Percentiles rank a stretch among this genome's conserved stretches.
Conservation (phyloP, 371 early-diverging fungal species). For the Mucor circinelloides region DNA sequence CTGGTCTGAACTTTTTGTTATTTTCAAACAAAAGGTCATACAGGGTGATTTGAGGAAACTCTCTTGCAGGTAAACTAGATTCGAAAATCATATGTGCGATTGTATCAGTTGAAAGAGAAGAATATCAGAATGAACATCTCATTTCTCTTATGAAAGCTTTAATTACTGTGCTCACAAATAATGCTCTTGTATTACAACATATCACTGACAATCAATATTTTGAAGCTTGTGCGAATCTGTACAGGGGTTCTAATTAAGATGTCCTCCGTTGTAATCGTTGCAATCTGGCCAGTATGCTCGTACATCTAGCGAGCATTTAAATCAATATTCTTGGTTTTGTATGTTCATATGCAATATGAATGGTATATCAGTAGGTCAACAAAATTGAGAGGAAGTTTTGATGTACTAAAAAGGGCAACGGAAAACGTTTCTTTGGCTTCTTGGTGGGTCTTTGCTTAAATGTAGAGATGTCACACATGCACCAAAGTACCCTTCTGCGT, state of each 20-base stretch:
- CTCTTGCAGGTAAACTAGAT: not conserved
- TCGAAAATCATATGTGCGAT: not conserved
- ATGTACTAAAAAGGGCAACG: not conserved
- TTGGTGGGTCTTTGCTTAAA: not conserved
- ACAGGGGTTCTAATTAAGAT: not conserved
- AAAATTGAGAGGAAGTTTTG: not conserved
- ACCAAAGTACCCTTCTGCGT: not conserved
- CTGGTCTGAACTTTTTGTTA: not conserved
- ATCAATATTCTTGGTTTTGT: not conserved
- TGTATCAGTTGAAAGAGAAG: not conserved
- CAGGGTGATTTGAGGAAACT: not conserved
- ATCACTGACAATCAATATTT: not conserved
- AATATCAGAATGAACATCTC: not conserved
- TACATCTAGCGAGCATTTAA: not conserved
- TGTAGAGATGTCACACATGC: not conserved
- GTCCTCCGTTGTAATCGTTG: not conserved
- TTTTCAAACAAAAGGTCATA: constrained; percentile 1
- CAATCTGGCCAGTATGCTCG: not conserved
- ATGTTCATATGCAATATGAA: not conserved
- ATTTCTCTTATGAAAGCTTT: not conserved
- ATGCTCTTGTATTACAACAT: not conserved
- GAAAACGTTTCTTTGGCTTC: not conserved
- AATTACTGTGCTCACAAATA: not conserved
- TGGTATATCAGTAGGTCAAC: not conserved
- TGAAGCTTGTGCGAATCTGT: not conserved